phyloP scores from a whole-genome alignment of 441 rosid genomes.

The Gossypium davidsonii region DNA sequence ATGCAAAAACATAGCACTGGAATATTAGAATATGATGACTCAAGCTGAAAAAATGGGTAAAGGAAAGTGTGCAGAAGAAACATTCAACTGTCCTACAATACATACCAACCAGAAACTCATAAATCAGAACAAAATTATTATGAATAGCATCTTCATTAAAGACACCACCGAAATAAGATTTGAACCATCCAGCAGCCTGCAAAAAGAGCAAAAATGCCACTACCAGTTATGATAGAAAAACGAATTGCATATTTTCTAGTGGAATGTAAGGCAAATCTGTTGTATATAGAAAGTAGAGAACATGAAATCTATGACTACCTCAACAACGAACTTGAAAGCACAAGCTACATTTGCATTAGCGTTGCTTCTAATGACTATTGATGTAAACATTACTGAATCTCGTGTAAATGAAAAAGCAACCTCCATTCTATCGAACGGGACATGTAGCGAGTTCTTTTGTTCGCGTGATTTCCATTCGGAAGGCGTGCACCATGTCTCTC shows the following conservation, averaged over 20 bases:
- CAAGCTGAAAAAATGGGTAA: too few species aligned
- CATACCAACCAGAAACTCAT: slow-evolving; percentile 92
- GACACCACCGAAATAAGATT: slow-evolving; percentile 95
- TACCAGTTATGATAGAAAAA: not conserved
- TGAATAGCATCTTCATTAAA: slow-evolving; percentile 96
- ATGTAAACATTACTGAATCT: slow-evolving; percentile 94
- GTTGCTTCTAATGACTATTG: slow-evolving; percentile 72
- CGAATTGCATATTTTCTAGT: not conserved
- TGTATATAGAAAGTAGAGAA: not conserved
- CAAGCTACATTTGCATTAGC: slow-evolving; percentile 89
- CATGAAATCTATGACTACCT: slow-evolving; percentile 43
- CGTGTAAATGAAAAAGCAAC: slow-evolving; percentile 91
- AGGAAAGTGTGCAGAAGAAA: too few species aligned
- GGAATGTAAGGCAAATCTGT: not conserved
- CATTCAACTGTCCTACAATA: not conserved
- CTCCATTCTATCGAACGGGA: slow-evolving; percentile 94
- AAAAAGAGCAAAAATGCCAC: slow-evolving; percentile 3
- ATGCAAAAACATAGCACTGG: not conserved
- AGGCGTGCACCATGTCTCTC: slow-evolving; percentile 97
- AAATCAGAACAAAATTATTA: slow-evolving; percentile 89
- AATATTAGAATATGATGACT: not conserved
- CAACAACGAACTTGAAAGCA: slow-evolving; percentile 90
- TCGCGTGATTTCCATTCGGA: slow-evolving; percentile 90
- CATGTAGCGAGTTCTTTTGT: slow-evolving; percentile 93
- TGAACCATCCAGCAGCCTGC: slow-evolving; percentile 90